Evolutionary conservation across 2,329 filamentous ascomycete species (phyloP).

Genomic region (Plenodomus biglobosus): DNA sequence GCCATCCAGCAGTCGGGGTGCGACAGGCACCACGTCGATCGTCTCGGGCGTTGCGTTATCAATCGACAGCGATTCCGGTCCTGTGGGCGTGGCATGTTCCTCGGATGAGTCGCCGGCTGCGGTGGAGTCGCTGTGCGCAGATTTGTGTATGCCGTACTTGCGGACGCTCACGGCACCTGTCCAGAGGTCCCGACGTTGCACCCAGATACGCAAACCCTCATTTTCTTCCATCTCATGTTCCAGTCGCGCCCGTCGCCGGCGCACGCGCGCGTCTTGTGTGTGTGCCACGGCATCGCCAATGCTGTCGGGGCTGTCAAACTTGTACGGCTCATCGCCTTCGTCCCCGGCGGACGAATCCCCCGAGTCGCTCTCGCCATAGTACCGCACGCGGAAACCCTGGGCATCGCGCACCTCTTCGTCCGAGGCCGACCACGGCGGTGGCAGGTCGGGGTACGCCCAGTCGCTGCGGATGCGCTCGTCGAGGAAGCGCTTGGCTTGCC

Average conservation of each 20-base stretch:
- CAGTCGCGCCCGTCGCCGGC: slow-evolving; percentile 41
- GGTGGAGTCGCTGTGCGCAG: slow-evolving; percentile 1
- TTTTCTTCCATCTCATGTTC: slow-evolving; percentile 66
- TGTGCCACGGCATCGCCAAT: slow-evolving; percentile 44
- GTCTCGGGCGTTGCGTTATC: slow-evolving; percentile 11
- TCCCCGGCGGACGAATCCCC: slow-evolving; percentile 27
- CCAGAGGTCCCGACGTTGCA: slow-evolving; percentile 78
- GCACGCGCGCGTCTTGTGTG: slow-evolving; percentile 37
- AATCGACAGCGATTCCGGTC: slow-evolving; percentile 8
- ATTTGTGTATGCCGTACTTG: slow-evolving; percentile 26
- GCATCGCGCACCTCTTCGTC: slow-evolving; percentile 38
- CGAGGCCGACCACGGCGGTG: slow-evolving; percentile 37
- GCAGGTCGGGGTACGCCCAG: slow-evolving; percentile 48
- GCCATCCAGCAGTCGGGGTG: slow-evolving; percentile 68
- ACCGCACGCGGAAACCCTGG: slow-evolving; percentile 47
- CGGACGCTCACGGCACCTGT: slow-evolving; percentile 66
- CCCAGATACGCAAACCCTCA: slow-evolving; percentile 76
- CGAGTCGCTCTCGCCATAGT: slow-evolving; percentile 43
- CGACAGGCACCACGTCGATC: slow-evolving; percentile 65
- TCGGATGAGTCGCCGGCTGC: slow-evolving; percentile 11
- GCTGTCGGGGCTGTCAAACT: slow-evolving; percentile 50
- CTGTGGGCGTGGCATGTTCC: slow-evolving; percentile 8
- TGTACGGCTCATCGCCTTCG: slow-evolving; percentile 38
- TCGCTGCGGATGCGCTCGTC: slow-evolving; percentile 48
- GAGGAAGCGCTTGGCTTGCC: slow-evolving; percentile 47